Evolutionary conservation across 208 protist genomes (phyloP), one percentile per base, ranked within the genome.

Genomic region (Wallacemonas sp.): DNA sequence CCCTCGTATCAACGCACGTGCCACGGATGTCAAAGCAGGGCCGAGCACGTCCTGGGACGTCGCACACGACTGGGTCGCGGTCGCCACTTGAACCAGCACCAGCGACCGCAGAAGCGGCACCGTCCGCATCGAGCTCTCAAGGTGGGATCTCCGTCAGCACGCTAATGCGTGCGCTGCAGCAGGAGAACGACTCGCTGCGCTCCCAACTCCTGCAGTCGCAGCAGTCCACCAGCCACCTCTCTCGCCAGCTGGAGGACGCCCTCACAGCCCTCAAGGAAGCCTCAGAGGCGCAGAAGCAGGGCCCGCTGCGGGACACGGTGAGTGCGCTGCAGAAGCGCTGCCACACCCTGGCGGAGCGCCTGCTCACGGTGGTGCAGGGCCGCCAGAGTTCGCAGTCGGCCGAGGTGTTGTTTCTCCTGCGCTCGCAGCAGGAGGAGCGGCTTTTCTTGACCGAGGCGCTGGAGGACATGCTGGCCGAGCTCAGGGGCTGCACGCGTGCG

Each of bases 381-480:
- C 58, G 67, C 16, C 82, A 92, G 68, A 47, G 82, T 26, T 75
- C 78, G 39, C 77, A 92, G 65, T 78, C 73, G n/a, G 62, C 78
- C 2, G 83, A 82, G 60, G 73, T 90, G 43, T 57, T 74, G 32
- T 88, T 90, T 72, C 75, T 93, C 2, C 71, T 90, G 14, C 81
- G 83, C 33, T 73, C 79, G 11, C 87, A 93, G 65, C 77, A 83
- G 57, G 83, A 87, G 72, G 87, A 93, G 74, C 80, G 83, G 17
- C 72, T 70, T 47, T 88, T 88, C 65, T 57, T 89, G 29, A 70
- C 56, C 27, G 79, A 83, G 8, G 70, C 63, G 23, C 38, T 93
- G 23, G 44, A 72, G 19, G 74, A 39, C 1, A 68, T 93, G 27
- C 65, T 87, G 57, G 58, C 78, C 54, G 58, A 74, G 16, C 49